Evolutionary conservation across 83 land plant species (phyloP).

Genomic region (Picea abies): DNA sequence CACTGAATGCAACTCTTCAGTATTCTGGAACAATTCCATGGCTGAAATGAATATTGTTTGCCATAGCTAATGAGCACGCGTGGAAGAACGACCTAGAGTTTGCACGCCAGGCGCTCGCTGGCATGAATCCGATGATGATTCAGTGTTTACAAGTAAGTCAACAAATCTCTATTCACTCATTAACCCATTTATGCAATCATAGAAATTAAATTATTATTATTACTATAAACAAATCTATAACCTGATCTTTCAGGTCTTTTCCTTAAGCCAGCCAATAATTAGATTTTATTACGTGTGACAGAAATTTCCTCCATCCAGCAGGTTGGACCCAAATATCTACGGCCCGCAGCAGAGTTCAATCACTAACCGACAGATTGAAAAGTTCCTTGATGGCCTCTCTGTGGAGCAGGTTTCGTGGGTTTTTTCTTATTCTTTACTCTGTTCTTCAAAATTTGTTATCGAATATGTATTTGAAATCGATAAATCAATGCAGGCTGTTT

Average conservation of each 20-base stretch:
- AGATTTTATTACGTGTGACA: slow-evolving; percentile 2
- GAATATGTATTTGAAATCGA: not conserved
- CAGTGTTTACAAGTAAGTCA: slow-evolving; percentile 9
- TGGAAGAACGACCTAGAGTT: slow-evolving; percentile 25
- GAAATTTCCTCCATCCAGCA: slow-evolving; percentile 78
- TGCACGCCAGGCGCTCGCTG: slow-evolving; percentile 23
- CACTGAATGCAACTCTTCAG: too few species aligned
- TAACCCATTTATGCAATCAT: not conserved
- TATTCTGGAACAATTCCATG: too few species aligned
- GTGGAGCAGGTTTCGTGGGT: slow-evolving; percentile 45
- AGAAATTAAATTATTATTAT: too few species aligned
- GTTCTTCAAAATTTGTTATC: too few species aligned
- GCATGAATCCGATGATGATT: slow-evolving; percentile 18
- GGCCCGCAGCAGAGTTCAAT: slow-evolving; percentile 76
- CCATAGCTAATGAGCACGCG: slow-evolving; percentile 3
- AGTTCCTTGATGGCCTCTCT: slow-evolving; percentile 28
- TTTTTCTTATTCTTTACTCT: too few species aligned
- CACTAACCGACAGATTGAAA: slow-evolving; percentile 39
- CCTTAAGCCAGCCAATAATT: too few species aligned
- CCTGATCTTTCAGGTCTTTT: too few species aligned
- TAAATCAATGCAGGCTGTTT: slow-evolving; percentile 36
- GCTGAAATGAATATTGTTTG: not conserved
- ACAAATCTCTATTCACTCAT: not conserved
- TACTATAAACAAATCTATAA: too few species aligned
- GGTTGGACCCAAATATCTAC: slow-evolving; percentile 54